Base-by-base conservation (phyloP, 2,329 filamentous ascomycete genomes). In the Acrocalymma vagum region DNA sequence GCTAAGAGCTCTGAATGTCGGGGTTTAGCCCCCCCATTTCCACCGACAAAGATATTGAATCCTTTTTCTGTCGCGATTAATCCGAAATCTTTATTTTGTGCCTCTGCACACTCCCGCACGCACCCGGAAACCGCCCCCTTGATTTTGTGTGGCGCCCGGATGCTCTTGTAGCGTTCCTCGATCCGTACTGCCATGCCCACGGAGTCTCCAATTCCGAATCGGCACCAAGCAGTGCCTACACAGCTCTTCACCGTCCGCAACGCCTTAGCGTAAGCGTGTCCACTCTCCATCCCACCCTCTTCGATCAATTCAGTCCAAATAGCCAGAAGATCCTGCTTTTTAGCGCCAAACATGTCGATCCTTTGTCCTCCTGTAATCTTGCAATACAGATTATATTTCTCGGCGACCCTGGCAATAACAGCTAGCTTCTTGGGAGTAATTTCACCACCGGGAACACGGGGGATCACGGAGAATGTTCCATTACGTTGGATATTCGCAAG, bases 351-450 rank as follows among this genome's bases (percentile, higher is more conserved):
- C 85, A 96, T 83, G 69, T 96, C 91, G 62, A 96, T 95, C 40
- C 91, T 83, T 70, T 96, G 91, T 1, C 88, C 91, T 39, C 91
- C 91, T 0, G 91, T 96, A 63, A 96, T 95, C 72, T 96, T 96
- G 62, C 86, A 90, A 72, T 96, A 96, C 5, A 96, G 75, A 23
- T 81, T 80, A 62, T 90, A 95, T 65, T 93, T 86, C 74, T 88
- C 88, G 0, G 90, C 91, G 1, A 96, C 89, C 39, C 85, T 82
- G 0, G 90, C 91, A 44, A 96, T 91, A 41, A 85, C 81, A 30
- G 95, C 87, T 35, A 96, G 80, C 66, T 89, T 91, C 32, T 94
- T 88, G 0, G 91, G 85, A 0, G 89, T 94, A 60, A 96, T 94
- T 69, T 96, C 91, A 45, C 91, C 91, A 30, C 82, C 91, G 2